These are phyloP conservation scores for Geotrichum siamense DNA, from an alignment of 1,139 yeast genomes.

Conservation along the genomic window DNA sequence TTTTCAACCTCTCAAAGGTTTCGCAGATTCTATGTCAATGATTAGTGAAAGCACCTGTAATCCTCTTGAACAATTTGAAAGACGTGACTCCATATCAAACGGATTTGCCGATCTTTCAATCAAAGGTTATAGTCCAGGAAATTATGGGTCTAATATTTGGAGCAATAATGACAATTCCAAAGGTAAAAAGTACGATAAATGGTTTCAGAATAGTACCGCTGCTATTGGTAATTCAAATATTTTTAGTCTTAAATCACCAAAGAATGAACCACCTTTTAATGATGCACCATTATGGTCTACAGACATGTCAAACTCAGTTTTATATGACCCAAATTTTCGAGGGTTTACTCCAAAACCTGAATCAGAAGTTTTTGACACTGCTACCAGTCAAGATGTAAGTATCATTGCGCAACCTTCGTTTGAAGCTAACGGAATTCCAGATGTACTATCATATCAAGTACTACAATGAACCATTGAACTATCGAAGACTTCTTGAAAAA, in stretches of 20 bases:
- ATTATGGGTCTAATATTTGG: slow-evolving; percentile 13
- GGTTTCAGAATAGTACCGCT: slow-evolving; percentile 9
- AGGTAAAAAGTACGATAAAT: slow-evolving; percentile 8
- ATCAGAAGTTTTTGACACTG: slow-evolving; percentile 7
- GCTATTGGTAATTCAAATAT: slow-evolving; percentile 1
- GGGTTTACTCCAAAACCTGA: slow-evolving; percentile 16
- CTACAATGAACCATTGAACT: slow-evolving; percentile 28
- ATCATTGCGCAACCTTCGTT: background rate
- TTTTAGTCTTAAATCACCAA: background rate
- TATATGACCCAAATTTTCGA: slow-evolving; percentile 13
- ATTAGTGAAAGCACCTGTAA: slow-evolving; percentile 1
- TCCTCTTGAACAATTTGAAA: slow-evolving; percentile 8
- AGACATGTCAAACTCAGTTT: slow-evolving; percentile 5
- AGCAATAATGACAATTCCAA: slow-evolving; percentile 8
- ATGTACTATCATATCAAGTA: slow-evolving; percentile 22
- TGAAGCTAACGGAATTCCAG: slow-evolving; percentile 2
- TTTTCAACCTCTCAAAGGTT: background rate
- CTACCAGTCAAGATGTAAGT: slow-evolving; percentile 13
- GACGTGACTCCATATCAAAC: slow-evolving; percentile 5
- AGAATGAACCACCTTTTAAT: background rate
- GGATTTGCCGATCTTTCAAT: background rate
- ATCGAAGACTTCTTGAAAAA: slow-evolving; percentile 28
- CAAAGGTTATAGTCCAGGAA: slow-evolving; percentile 10
- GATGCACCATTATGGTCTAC: slow-evolving; percentile 5
- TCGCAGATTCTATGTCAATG: background rate